These are phyloP conservation scores for Eucalyptus sideroxylon DNA, from an alignment of 345 rosid genomes.

Conservation along the genomic window DNA sequence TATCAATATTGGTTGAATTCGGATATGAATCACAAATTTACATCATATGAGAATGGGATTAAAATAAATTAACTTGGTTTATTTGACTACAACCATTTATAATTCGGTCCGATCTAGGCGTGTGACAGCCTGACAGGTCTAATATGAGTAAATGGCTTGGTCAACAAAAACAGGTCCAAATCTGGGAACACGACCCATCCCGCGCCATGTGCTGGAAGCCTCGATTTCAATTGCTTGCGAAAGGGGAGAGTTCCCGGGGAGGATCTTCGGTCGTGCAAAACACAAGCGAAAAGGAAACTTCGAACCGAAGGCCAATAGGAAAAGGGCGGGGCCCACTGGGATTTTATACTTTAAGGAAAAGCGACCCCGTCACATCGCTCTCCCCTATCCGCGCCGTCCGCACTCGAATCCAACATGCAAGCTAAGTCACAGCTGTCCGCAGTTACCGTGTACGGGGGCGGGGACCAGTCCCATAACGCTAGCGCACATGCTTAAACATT, in stretches of 20 bases:
- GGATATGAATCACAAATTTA: too few relatives aligned
- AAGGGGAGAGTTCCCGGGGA: accelerated
- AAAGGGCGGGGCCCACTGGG: background rate
- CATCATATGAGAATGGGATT: too few relatives aligned
- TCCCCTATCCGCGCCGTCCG: background rate
- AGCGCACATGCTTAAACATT: background rate
- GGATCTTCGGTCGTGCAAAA: background rate
- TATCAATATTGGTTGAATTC: too few relatives aligned
- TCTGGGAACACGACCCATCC: background rate
- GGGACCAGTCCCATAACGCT: background rate
- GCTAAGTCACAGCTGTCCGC: background rate
- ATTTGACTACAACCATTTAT: too few relatives aligned
- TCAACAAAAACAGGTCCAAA: background rate
- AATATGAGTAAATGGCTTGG: background rate
- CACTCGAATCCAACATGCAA: background rate
- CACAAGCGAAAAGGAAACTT: background rate
- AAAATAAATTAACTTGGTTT: background rate
- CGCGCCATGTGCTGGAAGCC: background rate
- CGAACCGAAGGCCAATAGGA: background rate
- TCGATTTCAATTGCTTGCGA: background rate
- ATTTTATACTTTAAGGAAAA: background rate
- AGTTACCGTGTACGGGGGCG: background rate
- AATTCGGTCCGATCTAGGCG: too few relatives aligned
- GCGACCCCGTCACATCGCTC: background rate
- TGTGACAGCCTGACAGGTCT: too few relatives aligned